A percentile compares a stretch with the other conserved stretches of the same genome.
phyloP scores from a whole-genome alignment of 1,284 basidiomycete species.

The Trametes pubescens region DNA sequence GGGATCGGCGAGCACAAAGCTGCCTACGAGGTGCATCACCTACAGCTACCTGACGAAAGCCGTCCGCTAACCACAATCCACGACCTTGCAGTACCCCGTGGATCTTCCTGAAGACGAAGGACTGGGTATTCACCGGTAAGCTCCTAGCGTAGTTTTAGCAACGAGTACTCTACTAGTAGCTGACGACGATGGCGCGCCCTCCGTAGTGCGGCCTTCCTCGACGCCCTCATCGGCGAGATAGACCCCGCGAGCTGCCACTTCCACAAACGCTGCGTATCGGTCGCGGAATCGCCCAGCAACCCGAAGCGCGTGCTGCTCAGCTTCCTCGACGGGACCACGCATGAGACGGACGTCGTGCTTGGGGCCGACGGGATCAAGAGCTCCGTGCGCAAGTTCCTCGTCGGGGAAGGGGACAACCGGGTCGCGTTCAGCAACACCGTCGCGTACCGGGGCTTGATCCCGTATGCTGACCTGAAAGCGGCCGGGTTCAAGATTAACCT shows the following conservation, averaged over 20 bases:
- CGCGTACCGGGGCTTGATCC: conserved; percentile 57
- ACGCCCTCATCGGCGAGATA: conserved; percentile 55
- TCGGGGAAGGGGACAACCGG: conserved; percentile 29
- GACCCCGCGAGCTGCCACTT: conserved; percentile 55
- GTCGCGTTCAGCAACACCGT: conserved; percentile 55
- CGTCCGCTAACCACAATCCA: not conserved
- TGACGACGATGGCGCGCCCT: not conserved
- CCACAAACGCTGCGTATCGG: conserved; percentile 55
- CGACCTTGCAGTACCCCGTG: not conserved
- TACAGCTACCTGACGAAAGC: not conserved
- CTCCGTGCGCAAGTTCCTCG: conserved; percentile 48
- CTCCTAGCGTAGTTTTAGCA: too few relatives aligned
- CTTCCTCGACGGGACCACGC: conserved; percentile 56
- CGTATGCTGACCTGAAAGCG: conserved; percentile 46
- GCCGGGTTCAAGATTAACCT: conserved; percentile 54
- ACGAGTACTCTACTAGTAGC: too few relatives aligned
- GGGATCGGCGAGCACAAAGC: conserved; percentile 11
- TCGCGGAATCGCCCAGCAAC: conserved; percentile 38
- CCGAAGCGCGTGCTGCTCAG: conserved; percentile 45
- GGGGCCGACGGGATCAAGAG: conserved; percentile 65
- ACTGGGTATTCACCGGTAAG: conserved; percentile 11
- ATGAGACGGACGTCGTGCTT: conserved; percentile 59
- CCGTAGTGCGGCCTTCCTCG: conserved; percentile 55
- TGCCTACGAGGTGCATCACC: not conserved
- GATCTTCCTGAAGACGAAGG: conserved; percentile 3